These are phyloP conservation scores for Sporormia fimetaria DNA, from an alignment of 495 filamentous ascomycete species.

Conservation along the genomic window DNA sequence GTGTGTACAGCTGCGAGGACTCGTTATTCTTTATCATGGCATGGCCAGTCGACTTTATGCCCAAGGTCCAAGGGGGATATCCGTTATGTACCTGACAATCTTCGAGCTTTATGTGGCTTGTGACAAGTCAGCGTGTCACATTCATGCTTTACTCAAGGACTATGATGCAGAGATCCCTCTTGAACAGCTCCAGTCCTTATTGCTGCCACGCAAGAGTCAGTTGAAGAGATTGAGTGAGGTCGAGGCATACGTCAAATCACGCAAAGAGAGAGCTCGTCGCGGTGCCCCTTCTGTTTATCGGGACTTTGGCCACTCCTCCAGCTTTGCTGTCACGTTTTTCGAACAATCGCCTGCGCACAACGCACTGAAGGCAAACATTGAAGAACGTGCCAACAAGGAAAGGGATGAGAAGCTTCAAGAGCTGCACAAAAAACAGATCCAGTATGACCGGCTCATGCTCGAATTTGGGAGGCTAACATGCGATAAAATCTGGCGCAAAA, in stretches of 20 bases:
- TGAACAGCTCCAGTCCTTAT: slow-evolving; percentile 37
- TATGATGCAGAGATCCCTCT: slow-evolving; percentile 42
- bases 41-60: slow-evolving; percentile 31
- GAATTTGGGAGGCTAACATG: slow-evolving; percentile 21
- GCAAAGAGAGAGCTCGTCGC: slow-evolving; percentile 21
- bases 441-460: slow-evolving; percentile 32
- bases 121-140: slow-evolving; percentile 40
- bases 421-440: slow-evolving; percentile 27
- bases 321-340: slow-evolving; percentile 48
- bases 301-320: slow-evolving; percentile 19
- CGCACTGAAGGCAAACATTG: slow-evolving; percentile 33
- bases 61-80: slow-evolving; percentile 41
- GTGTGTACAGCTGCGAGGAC: slow-evolving; percentile 23
- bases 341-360: slow-evolving; percentile 38
- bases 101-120: slow-evolving; percentile 54
- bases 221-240: slow-evolving; percentile 40
- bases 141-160: slow-evolving; percentile 36
- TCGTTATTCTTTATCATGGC: slow-evolving; percentile 32
- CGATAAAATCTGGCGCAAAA: slow-evolving; percentile 1
- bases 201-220: slow-evolving; percentile 40
- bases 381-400: slow-evolving; percentile 26
- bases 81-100: slow-evolving; percentile 48
- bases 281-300: slow-evolving; percentile 31
- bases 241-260: slow-evolving; percentile 40
- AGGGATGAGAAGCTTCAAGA: slow-evolving; percentile 37